Percentiles rank a stretch among this genome's conserved stretches.
Evolutionary conservation across 2,329 filamentous ascomycete genomes (phyloP).

Genomic region (Colletotrichum sp.): DNA sequence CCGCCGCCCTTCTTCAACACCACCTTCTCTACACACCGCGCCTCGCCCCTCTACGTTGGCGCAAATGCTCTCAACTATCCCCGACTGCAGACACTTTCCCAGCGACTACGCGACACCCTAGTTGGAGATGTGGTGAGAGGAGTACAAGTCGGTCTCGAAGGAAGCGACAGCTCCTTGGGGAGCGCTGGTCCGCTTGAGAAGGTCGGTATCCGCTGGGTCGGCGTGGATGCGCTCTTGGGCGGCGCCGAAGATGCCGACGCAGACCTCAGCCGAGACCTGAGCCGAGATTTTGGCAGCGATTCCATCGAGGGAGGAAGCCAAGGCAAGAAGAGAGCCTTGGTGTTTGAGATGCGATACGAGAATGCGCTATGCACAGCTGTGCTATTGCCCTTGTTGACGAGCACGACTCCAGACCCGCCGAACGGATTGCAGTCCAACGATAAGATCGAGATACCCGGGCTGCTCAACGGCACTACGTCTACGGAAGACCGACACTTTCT

Average conservation of each 20-base stretch:
- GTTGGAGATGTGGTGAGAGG: conserved; percentile 66
- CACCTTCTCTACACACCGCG: conserved; percentile 61
- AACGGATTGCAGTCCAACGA: neutral
- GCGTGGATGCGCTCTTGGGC: conserved; percentile 34
- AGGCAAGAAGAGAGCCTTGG: conserved; percentile 38
- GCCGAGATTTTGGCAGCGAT: conserved; percentile 7
- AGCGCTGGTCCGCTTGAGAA: conserved; percentile 48
- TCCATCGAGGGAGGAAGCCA: neutral
- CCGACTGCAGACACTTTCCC: conserved; percentile 49
- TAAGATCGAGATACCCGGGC: neutral
- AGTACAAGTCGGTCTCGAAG: conserved; percentile 56
- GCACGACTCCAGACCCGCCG: neutral
- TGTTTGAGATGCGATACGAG: conserved; percentile 57
- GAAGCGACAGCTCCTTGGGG: conserved; percentile 40
- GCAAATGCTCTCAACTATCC: conserved; percentile 37
- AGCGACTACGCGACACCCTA: conserved; percentile 57
- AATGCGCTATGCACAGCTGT: conserved; percentile 56
- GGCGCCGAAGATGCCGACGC: conserved; percentile 20
- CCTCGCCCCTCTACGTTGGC: conserved; percentile 58
- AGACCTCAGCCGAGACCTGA: conserved; percentile 1
- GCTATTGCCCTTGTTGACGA: conserved; percentile 45
- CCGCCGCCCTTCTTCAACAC: conserved; percentile 59
- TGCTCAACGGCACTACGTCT: neutral
- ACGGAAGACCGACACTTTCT: conserved; percentile 41
- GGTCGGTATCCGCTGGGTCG: conserved; percentile 55